These are phyloP conservation scores for Clonostachys solani DNA, from an alignment of 2,329 filamentous ascomycete species.

Conservation along the genomic window DNA sequence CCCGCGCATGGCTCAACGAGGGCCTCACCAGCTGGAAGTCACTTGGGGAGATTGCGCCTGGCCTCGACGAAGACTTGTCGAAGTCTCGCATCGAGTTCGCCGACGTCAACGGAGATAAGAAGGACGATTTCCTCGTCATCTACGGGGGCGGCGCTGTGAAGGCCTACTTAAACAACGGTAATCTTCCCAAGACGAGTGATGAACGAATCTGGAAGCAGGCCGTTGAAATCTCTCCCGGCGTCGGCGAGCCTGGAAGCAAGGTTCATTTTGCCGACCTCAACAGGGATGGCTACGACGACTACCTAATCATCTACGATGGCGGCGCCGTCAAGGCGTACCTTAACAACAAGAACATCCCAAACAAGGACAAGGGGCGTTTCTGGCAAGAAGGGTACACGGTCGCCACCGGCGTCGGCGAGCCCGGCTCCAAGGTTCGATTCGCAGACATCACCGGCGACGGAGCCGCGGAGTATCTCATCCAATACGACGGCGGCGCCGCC, in stretches of 20 bases:
- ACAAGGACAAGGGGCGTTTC: not conserved
- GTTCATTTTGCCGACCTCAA: no score
- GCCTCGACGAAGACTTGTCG: slow-evolving; percentile 2
- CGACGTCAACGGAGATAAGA: slow-evolving; percentile 3
- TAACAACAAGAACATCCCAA: slow-evolving; percentile 4
- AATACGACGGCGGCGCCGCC: no score
- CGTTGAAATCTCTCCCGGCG: no score
- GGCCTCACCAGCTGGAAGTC: no score
- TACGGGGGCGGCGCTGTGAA: not conserved
- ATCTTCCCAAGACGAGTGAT: no score
- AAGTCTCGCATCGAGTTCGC: not conserved
- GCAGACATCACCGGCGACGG: slow-evolving; percentile 10
- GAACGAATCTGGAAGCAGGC: no score
- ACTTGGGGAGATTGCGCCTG: not conserved
- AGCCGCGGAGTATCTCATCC: no score
- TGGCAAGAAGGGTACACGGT: no score
- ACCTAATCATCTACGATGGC: slow-evolving; percentile 9
- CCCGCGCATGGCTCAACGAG: no score
- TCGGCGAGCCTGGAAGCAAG: no score
- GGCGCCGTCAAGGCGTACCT: slow-evolving; percentile 10
- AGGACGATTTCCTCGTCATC: not conserved
- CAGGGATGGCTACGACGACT: slow-evolving; percentile 2
- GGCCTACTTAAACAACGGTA: no score
- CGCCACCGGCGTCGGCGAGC: no score
- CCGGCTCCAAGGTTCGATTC: slow-evolving; percentile 5